Conservation (phyloP, 2,329 filamentous ascomycete species). For the Verticillium tricorpus region DNA sequence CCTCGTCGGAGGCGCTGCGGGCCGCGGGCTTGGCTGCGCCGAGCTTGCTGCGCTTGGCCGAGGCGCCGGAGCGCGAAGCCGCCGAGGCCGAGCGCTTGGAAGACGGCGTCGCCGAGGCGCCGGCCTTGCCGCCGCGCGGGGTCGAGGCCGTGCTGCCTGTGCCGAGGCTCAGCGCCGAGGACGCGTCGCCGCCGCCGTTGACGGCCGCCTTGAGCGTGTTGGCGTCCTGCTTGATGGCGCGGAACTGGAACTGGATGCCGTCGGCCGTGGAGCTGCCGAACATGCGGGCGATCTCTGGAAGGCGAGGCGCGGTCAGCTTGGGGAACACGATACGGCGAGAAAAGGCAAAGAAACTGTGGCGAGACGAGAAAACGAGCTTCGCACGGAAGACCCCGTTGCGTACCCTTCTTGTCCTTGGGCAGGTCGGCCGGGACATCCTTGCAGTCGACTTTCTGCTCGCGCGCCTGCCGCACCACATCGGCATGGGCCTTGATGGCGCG, state of each 20-base stretch:
- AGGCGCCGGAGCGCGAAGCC: constrained; percentile 5
- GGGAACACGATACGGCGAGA: not conserved
- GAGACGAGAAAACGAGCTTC: not conserved
- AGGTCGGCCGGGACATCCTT: constrained; percentile 33
- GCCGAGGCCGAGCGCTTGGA: constrained; percentile 10
- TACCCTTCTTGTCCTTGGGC: constrained; percentile 37
- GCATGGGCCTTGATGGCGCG: constrained; percentile 40
- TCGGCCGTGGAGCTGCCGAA: constrained; percentile 55
- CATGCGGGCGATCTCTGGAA: constrained; percentile 52
- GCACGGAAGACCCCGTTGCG: constrained; percentile 8
- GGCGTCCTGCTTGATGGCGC: constrained; percentile 49
- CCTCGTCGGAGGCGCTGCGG: constrained; percentile 15
- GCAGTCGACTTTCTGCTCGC: constrained; percentile 33
- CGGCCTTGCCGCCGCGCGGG: constrained; percentile 13
- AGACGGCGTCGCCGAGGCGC: constrained; percentile 9
- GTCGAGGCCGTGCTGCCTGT: constrained; percentile 21
- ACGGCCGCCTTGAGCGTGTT: constrained; percentile 40
- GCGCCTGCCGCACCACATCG: constrained; percentile 29
- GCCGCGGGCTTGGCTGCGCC: constrained; percentile 17
- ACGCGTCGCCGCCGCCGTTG: constrained; percentile 40
- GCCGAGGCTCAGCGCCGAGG: constrained; percentile 28
- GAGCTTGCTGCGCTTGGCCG: constrained; percentile 12
- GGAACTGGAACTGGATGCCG: constrained; percentile 59
- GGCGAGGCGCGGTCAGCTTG: not conserved
- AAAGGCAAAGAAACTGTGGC: not conserved